phyloP scores from a whole-genome alignment of 176 grass and related monocot genomes.

The Microstegium vimineum region DNA sequence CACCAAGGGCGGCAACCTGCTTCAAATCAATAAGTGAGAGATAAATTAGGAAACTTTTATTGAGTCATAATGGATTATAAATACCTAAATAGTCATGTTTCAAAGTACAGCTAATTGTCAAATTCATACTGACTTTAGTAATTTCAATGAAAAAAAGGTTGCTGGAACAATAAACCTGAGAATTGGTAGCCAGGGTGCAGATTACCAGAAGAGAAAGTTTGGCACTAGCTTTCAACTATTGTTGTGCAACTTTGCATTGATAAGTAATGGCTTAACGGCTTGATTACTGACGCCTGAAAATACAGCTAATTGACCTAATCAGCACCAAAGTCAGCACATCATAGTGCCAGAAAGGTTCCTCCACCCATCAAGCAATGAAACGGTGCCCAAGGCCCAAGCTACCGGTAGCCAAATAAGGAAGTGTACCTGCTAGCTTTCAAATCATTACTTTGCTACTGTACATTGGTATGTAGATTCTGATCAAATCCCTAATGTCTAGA shows the following conservation, averaged over 20 bases:
- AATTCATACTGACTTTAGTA: neutral
- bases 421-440: neutral
- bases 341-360: neutral
- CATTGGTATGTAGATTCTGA: neutral
- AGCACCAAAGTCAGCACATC: neutral
- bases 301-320: neutral
- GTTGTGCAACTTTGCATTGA: neutral
- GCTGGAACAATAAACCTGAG: neutral
- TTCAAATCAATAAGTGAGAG: conserved; percentile 9
- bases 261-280: neutral
- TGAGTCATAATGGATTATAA: neutral
- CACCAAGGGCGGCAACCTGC: conserved; percentile 81
- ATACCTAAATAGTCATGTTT: neutral
- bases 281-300: neutral
- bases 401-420: neutral
- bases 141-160: neutral
- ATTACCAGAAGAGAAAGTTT: neutral
- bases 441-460: neutral
- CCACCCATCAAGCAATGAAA: neutral
- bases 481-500: neutral
- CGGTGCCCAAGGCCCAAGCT: neutral
- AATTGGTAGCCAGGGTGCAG: neutral
- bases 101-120: neutral
- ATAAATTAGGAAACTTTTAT: neutral
- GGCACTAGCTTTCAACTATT: neutral